A percentile compares a stretch with the other conserved stretches of the same genome.
Evolutionary conservation across 2,329 filamentous ascomycete species (phyloP).

Genomic region (Knufia fluminis): DNA sequence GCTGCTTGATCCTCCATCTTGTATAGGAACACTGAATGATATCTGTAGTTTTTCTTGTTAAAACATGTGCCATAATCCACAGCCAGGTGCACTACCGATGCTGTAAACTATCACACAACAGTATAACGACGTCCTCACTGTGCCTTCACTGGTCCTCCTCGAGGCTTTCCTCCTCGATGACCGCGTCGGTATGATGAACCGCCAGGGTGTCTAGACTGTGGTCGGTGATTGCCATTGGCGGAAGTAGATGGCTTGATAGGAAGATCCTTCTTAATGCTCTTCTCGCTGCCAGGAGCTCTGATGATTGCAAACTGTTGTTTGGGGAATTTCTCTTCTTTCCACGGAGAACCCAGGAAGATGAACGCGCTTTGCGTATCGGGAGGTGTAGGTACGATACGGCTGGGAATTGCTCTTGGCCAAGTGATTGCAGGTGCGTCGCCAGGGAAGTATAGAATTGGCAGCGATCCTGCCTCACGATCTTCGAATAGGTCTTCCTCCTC

Average conservation of each 20-base stretch:
- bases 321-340: slow-evolving; percentile 8
- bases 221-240: not conserved
- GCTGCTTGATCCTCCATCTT: not conserved
- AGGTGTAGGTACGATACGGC: slow-evolving; percentile 7
- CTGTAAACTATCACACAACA: slow-evolving; percentile 7
- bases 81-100: slow-evolving; percentile 13
- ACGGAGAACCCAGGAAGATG: slow-evolving; percentile 7
- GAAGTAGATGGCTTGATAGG: slow-evolving; percentile 10
- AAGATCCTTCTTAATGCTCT: slow-evolving; percentile 19
- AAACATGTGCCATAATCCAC: slow-evolving; percentile 9
- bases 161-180: slow-evolving; percentile 10
- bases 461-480: slow-evolving; percentile 68
- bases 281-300: slow-evolving; percentile 15
- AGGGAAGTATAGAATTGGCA: slow-evolving; percentile 50
- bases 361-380: slow-evolving; percentile 7
- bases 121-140: slow-evolving; percentile 10
- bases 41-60: not conserved
- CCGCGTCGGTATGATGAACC: not conserved
- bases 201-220: not conserved
- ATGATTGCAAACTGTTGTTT: slow-evolving; percentile 20
- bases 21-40: not conserved
- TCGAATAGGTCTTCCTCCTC: slow-evolving; percentile 75
- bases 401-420: slow-evolving; percentile 6
- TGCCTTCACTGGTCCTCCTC: slow-evolving; percentile 14
- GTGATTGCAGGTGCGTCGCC: not conserved